Conservation (phyloP, 2,329 filamentous ascomycete genomes). For the Xylariaceae sp. region DNA sequence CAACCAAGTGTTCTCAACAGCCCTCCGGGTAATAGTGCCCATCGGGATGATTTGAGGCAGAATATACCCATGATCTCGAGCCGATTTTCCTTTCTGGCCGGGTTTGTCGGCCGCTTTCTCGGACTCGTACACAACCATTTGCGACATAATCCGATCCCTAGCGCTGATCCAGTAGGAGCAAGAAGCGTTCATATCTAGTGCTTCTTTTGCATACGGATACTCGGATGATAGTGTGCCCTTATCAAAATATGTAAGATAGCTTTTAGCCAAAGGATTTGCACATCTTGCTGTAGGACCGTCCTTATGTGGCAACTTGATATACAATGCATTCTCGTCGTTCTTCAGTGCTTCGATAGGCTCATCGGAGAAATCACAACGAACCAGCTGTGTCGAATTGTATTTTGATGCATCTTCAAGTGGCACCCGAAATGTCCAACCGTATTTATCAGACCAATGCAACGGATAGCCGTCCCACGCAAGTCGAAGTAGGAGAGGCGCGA, state of each 20-base stretch:
- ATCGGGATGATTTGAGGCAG: slow-evolving; percentile 96
- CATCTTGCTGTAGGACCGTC: slow-evolving; percentile 88
- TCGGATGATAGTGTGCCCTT: slow-evolving; percentile 86
- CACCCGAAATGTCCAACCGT: slow-evolving; percentile 92
- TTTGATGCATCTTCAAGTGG: slow-evolving; percentile 63
- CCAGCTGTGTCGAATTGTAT: slow-evolving; percentile 75
- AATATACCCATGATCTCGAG: slow-evolving; percentile 72
- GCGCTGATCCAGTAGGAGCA: slow-evolving; percentile 99
- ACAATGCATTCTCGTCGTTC: slow-evolving; percentile 69
- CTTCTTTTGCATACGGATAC: slow-evolving; percentile 89
- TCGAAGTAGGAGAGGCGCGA: slow-evolving; percentile 83
- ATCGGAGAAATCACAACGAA: slow-evolving; percentile 75
- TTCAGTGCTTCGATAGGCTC: slow-evolving; percentile 71
- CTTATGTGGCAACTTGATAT: slow-evolving; percentile 96
- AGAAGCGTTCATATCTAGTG: slow-evolving; percentile 96
- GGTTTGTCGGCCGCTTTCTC: slow-evolving; percentile 50
- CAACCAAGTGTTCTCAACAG: slow-evolving; percentile 97
- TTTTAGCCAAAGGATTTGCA: slow-evolving; percentile 86
- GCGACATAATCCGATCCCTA: slow-evolving; percentile 88
- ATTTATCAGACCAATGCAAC: slow-evolving; percentile 88
- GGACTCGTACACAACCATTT: slow-evolving; percentile 88
- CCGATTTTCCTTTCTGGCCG: slow-evolving; percentile 30
- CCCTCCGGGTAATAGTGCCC: slow-evolving; percentile 93
- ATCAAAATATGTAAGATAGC: slow-evolving; percentile 90
- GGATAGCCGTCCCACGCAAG: slow-evolving; percentile 90